Evolutionary conservation across 2,329 filamentous ascomycete species (phyloP), one percentile per base, ranked within the genome.

Genomic region (Aspergillus aculeatinus): DNA sequence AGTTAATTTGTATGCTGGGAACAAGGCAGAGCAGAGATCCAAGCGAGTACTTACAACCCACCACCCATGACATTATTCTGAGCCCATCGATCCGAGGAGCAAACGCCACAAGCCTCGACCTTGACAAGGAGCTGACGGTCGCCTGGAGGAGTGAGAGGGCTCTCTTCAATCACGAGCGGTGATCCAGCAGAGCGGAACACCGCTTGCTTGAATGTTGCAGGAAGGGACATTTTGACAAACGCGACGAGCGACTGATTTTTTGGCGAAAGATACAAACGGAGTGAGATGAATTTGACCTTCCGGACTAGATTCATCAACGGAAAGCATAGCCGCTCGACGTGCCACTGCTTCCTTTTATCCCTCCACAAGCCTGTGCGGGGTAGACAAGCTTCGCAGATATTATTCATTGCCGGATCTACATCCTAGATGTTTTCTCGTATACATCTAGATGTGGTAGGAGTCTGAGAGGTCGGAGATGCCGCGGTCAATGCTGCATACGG

Each of bases 91-190:
- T 92, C 89, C 0, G 82, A 84, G 72, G 87, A 87, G 74, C 89
- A 92, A 52, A 93, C 83, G 48, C 89, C 89, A 66, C 87, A 90
- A 5, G 89, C 89, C 9, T 87, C 78, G 2, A 91, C 83, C 72
- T 91, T 91, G 73, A 91, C 81, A 27, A 92, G 82, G 2, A 92
- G 77, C 67, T 91, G 80, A 19, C 83, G 82, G 0, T 79, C 71
- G 6, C 80, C 75, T 1, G 88, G 88, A 35, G 79, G 71, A 60
- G 82, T 79, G 47, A 92, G 79, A 19, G 82, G 78, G 4, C 88
- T 69, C 3, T 90, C 83, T 64, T 86, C 82, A 63, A 92, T 77
- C 2, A 76, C 76, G 64, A 89, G 79, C 0, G 85, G 81, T 2
- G 74, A 76, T 59, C 82, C 80, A 27, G 77, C 72, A 59, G 81